Evolutionary conservation across 331 rosid genomes (phyloP).

Genomic region (Phaseolus coccineus): DNA sequence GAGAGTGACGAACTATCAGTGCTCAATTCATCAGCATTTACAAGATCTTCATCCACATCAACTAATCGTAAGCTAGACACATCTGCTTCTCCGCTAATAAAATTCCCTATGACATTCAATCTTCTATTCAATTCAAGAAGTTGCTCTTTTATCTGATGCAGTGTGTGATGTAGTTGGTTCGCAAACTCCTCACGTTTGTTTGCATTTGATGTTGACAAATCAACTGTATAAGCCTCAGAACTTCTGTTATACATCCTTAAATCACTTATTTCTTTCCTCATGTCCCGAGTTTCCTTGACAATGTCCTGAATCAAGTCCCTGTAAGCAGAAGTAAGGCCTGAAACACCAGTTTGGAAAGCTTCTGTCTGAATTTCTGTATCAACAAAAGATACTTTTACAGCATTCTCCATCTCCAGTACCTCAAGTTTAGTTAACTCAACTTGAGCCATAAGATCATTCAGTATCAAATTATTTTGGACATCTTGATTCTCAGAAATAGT

Average conservation of each 20-base stretch:
- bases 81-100: constrained; percentile 47
- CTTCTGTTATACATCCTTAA: constrained; percentile 48
- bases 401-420: constrained; percentile 56
- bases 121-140: constrained; percentile 58
- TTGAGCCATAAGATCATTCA: constrained; percentile 55
- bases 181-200: constrained; percentile 41
- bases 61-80: constrained; percentile 39
- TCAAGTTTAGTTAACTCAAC: constrained; percentile 54
- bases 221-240: constrained; percentile 44
- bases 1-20: constrained; percentile 72
- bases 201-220: constrained; percentile 45
- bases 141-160: constrained; percentile 61
- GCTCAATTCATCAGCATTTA: constrained; percentile 62
- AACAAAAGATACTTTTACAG: constrained; percentile 46
- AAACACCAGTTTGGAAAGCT: constrained; percentile 49
- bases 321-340: constrained; percentile 49
- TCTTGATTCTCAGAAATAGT: constrained; percentile 43
- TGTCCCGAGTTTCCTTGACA: constrained; percentile 59
- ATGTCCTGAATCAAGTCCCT: constrained; percentile 55
- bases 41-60: constrained; percentile 46
- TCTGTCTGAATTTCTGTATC: constrained; percentile 53
- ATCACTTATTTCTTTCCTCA: constrained; percentile 51
- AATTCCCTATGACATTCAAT: constrained; percentile 61
- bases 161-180: constrained; percentile 45
- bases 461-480: constrained; percentile 47